A percentile compares a stretch with the other conserved stretches of the same genome.
Evolutionary conservation across 306 rosid genomes (phyloP).

Genomic region (Morella rubra): DNA sequence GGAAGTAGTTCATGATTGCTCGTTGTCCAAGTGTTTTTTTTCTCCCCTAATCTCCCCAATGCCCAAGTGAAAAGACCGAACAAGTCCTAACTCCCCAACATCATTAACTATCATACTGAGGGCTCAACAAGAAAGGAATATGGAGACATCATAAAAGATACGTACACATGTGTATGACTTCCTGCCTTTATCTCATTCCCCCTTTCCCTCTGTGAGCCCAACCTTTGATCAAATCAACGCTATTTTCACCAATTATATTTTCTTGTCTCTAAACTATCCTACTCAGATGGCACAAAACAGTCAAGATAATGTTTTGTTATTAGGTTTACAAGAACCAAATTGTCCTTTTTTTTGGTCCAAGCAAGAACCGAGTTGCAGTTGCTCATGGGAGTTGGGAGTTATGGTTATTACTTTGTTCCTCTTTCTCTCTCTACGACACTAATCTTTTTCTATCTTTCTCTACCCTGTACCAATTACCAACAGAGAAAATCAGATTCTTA

Average conservation of each 20-base stretch:
- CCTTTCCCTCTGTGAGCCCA: background rate
- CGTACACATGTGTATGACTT: slow-evolving; percentile 14
- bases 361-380: background rate
- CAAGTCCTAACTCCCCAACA: slow-evolving; percentile 26
- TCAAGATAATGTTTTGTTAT: background rate
- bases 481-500: slow-evolving; percentile 32
- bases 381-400: background rate
- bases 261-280: background rate
- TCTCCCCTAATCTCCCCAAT: background rate
- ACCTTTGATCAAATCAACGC: slow-evolving; percentile 7
- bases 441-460: background rate
- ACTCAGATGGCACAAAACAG: background rate
- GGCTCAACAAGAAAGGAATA: background rate
- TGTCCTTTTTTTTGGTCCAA: background rate
- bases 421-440: background rate
- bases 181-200: slow-evolving; percentile 13
- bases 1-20: no score
- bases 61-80: slow-evolving; percentile 4
- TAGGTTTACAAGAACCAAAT: background rate
- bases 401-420: background rate
- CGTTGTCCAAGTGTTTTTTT: no score
- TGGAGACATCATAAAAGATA: no score
- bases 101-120: slow-evolving; percentile 34
- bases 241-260: background rate
- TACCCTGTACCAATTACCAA: slow-evolving; percentile 14